Evolutionary conservation across 140 eudicot genomes (phyloP), one percentile per base, ranked within the genome.

Genomic region (Senecio squalidus): DNA sequence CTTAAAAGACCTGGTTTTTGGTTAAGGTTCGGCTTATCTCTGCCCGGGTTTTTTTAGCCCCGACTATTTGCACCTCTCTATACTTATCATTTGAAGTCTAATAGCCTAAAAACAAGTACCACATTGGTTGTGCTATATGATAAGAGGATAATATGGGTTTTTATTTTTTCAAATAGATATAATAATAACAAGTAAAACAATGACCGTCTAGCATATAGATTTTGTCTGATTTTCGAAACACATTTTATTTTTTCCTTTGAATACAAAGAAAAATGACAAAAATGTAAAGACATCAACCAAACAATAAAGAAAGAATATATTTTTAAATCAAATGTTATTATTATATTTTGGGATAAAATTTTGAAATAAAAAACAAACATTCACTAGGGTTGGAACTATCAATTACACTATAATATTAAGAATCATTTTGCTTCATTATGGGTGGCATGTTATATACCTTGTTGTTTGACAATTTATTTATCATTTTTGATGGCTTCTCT

Each of bases 141-240:
- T n/a, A n/a, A n/a, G n/a, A n/a, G n/a, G n/a, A n/a, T n/a, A n/a
- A n/a, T n/a, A n/a, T n/a, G n/a, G n/a, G n/a, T n/a, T n/a, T n/a
- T n/a, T n/a, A n/a, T n/a, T n/a, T n/a, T n/a, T n/a, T n/a, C n/a
- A n/a, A n/a, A n/a, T n/a, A n/a, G n/a, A n/a, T 25, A 55, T 24
- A 22, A n/a, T 57, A 28, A 50, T 70, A 49, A 4, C 51, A 68
- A 49, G 74, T 66, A 71, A 60, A 66, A 77, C 82, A 72, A 77
- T 41, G 64, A 72, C 75, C 82, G 75, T 27, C 68, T 60, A 62
- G 64, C 64, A 50, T 49, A 50, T 49, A 41, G 25, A 50, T 40
- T 22, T 21, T 30, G 36, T 70, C 28, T 16, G 23, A 27, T 50
- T 59, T 27, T 23, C 8, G 17, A 16, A 43, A 4, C 49, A 57